Evolutionary conservation across 2,329 filamentous ascomycete species (phyloP).

Genomic region (Paraphoma chrysanthemicola): DNA sequence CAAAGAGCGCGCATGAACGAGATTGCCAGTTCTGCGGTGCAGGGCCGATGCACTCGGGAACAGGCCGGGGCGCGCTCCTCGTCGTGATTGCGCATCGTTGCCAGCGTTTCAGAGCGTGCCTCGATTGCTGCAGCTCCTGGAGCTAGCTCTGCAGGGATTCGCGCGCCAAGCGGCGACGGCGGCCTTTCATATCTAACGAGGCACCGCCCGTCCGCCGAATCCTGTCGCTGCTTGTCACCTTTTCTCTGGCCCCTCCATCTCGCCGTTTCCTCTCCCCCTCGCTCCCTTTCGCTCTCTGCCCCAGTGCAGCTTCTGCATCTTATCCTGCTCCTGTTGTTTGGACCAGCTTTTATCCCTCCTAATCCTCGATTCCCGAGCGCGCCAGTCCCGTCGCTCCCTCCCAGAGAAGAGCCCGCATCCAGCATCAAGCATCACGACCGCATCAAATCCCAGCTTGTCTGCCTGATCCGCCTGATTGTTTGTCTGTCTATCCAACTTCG

Average conservation of each 20-base stretch:
- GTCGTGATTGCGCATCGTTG: constrained; percentile 26
- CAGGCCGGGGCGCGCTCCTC: constrained; percentile 16
- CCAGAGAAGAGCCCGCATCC: constrained; percentile 32
- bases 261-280: constrained; percentile 47
- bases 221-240: constrained; percentile 64
- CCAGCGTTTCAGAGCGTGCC: constrained; percentile 31
- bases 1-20: constrained; percentile 1
- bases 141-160: constrained; percentile 18
- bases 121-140: constrained; percentile 13
- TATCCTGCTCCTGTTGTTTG: constrained; percentile 40
- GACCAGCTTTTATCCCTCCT: constrained; percentile 39
- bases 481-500: constrained; percentile 34
- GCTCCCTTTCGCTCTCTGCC: constrained; percentile 58
- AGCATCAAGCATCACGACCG: neutral
- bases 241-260: constrained; percentile 55
- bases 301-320: constrained; percentile 46
- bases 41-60: constrained; percentile 21
- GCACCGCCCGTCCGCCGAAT: constrained; percentile 61
- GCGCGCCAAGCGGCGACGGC: constrained; percentile 18
- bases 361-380: constrained; percentile 39
- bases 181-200: constrained; percentile 23
- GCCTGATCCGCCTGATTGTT: constrained; percentile 31
- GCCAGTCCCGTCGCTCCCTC: constrained; percentile 47
- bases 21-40: neutral
- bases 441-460: constrained; percentile 11